These are phyloP conservation scores for Seiridium cupressi DNA, from an alignment of 2,329 filamentous ascomycete genomes.

Conservation along the genomic window DNA sequence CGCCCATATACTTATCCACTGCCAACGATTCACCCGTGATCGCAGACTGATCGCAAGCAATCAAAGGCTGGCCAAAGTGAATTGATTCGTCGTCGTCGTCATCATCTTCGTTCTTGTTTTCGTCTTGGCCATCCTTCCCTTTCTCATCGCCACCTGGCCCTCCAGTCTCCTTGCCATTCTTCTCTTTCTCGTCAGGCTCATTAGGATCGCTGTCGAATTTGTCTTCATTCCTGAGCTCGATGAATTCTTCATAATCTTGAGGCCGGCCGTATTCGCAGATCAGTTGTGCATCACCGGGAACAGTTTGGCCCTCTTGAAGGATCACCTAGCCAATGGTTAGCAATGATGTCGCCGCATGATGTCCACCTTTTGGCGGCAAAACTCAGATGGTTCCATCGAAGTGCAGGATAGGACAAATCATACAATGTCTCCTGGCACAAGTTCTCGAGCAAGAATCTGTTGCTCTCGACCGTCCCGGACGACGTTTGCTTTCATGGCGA, in stretches of 20 bases:
- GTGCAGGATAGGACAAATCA: slow-evolving; percentile 25
- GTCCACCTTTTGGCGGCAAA: no score
- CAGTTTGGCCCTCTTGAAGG: slow-evolving; percentile 65
- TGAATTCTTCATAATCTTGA: slow-evolving; percentile 35
- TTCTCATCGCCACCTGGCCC: slow-evolving; percentile 42
- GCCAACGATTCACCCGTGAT: slow-evolving; percentile 80
- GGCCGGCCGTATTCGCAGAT: slow-evolving; percentile 72
- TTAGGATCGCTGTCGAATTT: slow-evolving; percentile 19
- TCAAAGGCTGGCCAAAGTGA: slow-evolving; percentile 63
- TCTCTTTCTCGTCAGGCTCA: slow-evolving; percentile 12
- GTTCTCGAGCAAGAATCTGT: slow-evolving; percentile 70
- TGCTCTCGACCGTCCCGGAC: slow-evolving; percentile 66
- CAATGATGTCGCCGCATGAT: not conserved
- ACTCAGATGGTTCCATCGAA: no score
- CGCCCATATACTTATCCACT: slow-evolving; percentile 77
- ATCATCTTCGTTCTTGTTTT: slow-evolving; percentile 57
- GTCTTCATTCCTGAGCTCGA: slow-evolving; percentile 26
- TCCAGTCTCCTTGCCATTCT: slow-evolving; percentile 37
- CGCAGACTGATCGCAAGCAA: slow-evolving; percentile 75
- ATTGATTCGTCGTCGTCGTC: slow-evolving; percentile 48
- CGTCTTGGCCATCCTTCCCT: slow-evolving; percentile 48
- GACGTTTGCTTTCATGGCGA: slow-evolving; percentile 70
- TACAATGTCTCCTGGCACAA: slow-evolving; percentile 75
- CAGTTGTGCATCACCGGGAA: slow-evolving; percentile 67
- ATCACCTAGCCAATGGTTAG: slow-evolving; percentile 43